Evolutionary conservation across 345 rosid species (phyloP), one percentile per base, ranked within the genome.

Genomic region (Lepidium aucheri): DNA sequence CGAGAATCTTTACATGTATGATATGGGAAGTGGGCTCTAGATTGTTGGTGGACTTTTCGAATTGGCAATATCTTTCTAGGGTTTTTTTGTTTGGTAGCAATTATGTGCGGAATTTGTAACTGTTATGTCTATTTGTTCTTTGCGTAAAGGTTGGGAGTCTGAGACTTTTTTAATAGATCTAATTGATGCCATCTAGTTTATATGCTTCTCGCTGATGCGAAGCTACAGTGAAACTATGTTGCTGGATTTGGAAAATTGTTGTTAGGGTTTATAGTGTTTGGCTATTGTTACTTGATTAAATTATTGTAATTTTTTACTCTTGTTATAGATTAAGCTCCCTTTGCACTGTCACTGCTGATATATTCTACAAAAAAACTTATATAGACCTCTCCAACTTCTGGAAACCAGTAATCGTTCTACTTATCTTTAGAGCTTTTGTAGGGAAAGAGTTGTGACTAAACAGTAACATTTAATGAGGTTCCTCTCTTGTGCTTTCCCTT

Each of bases 211-310:
- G 20, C 8, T 43, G 12, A 42, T 44, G 68, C 8, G 3, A 11
- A 35, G 16, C 16, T 60, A 13, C 28, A 46, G 33, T 53, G 62
- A 16, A 15, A 0, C 5, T 26, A 44, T 43, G 5, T 42, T 70
- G 4, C 41, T 62, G 34, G 45, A 45, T 30, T 70, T 26, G 35
- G 42, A 17, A 13, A 24, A 3, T 0, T 45, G 9, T 32, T 28
- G 52, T 32, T 56, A 62, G 60, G 53, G 43, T 47, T 57, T 65
- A 32, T n/a, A 53, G 24, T 63, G 30, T 30, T 56, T 41, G 16
- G 33, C 28, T 55, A 41, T 40, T 70, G 41, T 18, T 44, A 16
- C 3, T 14, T 24, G 18, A 13, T 46, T 30, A 26, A 17, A 39
- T 63, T 38, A 10, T 8, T 24, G 9, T 28, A n/a, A 52, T 60